Evolutionary conservation across 345 rosid species (phyloP), one percentile per base, ranked within the genome.

Genomic region (Sisymbrium altissimum): DNA sequence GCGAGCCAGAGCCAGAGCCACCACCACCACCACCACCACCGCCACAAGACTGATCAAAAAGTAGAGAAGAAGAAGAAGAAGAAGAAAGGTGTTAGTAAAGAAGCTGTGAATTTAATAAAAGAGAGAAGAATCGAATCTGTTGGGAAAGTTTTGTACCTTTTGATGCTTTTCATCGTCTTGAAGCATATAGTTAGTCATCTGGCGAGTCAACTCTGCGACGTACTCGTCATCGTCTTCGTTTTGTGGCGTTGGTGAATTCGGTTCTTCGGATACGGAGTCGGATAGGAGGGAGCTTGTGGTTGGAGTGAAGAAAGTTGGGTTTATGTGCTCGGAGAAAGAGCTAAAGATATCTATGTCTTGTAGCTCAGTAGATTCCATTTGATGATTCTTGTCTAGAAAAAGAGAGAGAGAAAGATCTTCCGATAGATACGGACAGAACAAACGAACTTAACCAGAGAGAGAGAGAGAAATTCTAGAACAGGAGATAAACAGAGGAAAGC

Each of bases 141-240:
- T 5, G 45, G 18, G 40, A 25, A 50, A 49, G 17, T 19, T 23
- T 59, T 1, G 56, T 18, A 78, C 81, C 74, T 73, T 78, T 18
- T 32, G 77, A 52, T 66, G 78, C 30, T 67, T 72, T 46, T 78
- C 81, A 66, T 73, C 78, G 70, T 78, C 81, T 57, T 68, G 81
- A 78, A 78, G 78, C 81, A 86, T 89, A 82, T 72, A 78, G 43
- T 85, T 78, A 76, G 95, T 87, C 98, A 94, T 94, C 86, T 80
- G 89, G 9, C 89, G 93, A 62, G 88, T 85, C 85, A 91, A 74
- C 82, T 88, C 89, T 6, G 88, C 83, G 17, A 80, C 76, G 66
- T 83, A 87, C 19, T 81, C 85, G 65, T 88, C 92, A 27, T 81
- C 89, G 56, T 87, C 93, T 40, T 83, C 90, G 36, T 74, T 72